These are phyloP conservation scores for Elaeagnus macrophylla DNA, from an alignment of 306 rosid species.

Conservation along the genomic window DNA sequence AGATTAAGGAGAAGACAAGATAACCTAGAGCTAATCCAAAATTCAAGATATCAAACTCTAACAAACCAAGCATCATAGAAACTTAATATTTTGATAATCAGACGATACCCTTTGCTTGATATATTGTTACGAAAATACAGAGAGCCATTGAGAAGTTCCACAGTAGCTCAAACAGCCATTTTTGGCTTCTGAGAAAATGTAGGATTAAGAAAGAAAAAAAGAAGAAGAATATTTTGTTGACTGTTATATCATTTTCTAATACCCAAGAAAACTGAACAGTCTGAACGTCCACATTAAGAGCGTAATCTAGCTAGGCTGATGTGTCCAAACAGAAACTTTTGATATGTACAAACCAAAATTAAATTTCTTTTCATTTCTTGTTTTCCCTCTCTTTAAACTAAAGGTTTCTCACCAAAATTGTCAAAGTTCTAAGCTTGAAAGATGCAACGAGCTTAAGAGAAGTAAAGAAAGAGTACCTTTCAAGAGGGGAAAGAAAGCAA, in stretches of 20 bases:
- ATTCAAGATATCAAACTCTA: slow-evolving; percentile 24
- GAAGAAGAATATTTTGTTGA: not conserved
- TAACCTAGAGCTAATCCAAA: slow-evolving; percentile 25
- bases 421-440: slow-evolving; percentile 15
- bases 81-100: slow-evolving; percentile 11
- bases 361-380: slow-evolving; percentile 5
- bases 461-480: slow-evolving; percentile 30
- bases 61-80: slow-evolving; percentile 11
- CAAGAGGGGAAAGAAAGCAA: slow-evolving; percentile 35
- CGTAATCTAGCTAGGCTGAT: no score
- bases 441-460: slow-evolving; percentile 14
- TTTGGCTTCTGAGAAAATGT: slow-evolving; percentile 11
- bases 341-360: not conserved
- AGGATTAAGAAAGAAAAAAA: slow-evolving; percentile 16
- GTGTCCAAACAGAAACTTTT: no score
- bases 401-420: slow-evolving; percentile 3
- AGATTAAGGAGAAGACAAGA: slow-evolving; percentile 21
- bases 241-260: no score
- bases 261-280: slow-evolving; percentile 11
- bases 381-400: slow-evolving; percentile 13
- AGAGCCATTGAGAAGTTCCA: slow-evolving; percentile 9
- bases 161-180: slow-evolving; percentile 13
- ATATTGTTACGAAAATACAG: slow-evolving; percentile 12
- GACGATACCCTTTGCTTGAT: slow-evolving; percentile 5
- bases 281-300: no score